Evolutionary conservation across 2,329 filamentous ascomycete genomes (phyloP).

Genomic region (Penicillium brasilianum): DNA sequence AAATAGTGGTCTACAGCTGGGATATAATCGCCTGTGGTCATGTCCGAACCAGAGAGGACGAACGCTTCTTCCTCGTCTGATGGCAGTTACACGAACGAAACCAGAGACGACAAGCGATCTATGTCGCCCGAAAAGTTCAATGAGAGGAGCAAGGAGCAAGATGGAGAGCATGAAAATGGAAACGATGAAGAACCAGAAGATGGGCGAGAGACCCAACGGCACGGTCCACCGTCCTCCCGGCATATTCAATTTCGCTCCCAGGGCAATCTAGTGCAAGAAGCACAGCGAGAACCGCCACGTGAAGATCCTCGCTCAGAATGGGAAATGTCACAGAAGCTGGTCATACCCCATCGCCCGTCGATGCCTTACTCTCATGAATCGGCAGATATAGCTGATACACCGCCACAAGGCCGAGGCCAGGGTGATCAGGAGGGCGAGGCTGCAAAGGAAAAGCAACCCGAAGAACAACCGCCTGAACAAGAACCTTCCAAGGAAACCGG

Average conservation of each 20-base stretch:
- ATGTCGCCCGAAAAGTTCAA: neutral
- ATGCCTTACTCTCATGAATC: slow-evolving; percentile 34
- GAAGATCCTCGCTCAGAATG: slow-evolving; percentile 19
- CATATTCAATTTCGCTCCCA: slow-evolving; percentile 29
- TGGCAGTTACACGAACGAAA: neutral
- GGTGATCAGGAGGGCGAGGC: neutral
- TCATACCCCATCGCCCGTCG: slow-evolving; percentile 21
- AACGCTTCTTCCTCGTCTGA: slow-evolving; percentile 1
- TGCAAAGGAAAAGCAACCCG: slow-evolving; percentile 2
- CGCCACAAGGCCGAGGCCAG: slow-evolving; percentile 8
- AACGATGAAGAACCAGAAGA: neutral
- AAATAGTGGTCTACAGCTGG: neutral
- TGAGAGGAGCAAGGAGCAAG: neutral
- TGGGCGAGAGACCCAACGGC: neutral
- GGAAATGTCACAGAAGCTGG: slow-evolving; percentile 17
- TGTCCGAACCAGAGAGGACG: slow-evolving; percentile 11
- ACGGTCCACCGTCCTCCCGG: neutral
- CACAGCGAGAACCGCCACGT: slow-evolving; percentile 9
- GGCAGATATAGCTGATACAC: slow-evolving; percentile 36
- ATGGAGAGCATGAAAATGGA: neutral
- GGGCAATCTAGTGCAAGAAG: neutral
- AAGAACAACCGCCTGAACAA: neutral
- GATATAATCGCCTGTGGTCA: neutral
- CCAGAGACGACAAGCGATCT: neutral
- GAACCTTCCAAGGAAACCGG: slow-evolving; percentile 3